phyloP scores from a whole-genome alignment of 1,284 basidiomycete species.

The Cutaneotrichosporon dermatis region DNA sequence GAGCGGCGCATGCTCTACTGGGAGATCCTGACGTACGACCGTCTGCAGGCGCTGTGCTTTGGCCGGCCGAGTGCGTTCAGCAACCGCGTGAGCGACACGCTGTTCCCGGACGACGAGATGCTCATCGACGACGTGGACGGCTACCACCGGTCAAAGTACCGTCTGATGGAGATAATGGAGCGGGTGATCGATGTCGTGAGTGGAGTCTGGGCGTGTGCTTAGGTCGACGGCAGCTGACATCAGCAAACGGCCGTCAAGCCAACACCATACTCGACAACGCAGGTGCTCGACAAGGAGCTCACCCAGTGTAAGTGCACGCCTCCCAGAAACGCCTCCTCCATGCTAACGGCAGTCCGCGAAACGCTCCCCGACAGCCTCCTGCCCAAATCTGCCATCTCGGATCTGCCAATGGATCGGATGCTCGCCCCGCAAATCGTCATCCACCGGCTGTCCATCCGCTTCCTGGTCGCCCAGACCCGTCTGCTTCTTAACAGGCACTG shows the following conservation, averaged over 20 bases:
- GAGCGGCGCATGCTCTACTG: constrained; percentile 46
- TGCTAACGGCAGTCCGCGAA: constrained; percentile 29
- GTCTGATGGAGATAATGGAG: constrained; percentile 41
- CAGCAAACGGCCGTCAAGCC: constrained; percentile 43
- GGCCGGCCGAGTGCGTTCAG: constrained; percentile 40
- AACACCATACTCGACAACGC: constrained; percentile 32
- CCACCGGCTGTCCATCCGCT: constrained; percentile 44
- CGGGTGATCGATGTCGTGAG: constrained; percentile 43
- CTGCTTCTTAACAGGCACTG: constrained; percentile 44
- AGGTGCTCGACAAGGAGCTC: constrained; percentile 40
- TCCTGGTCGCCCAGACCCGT: constrained; percentile 41
- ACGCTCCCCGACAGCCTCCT: constrained; percentile 36
- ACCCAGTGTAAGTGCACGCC: constrained; percentile 29
- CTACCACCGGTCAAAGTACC: constrained; percentile 42
- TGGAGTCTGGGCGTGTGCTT: not conserved
- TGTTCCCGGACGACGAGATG: constrained; percentile 29
- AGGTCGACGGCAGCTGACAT: not conserved
- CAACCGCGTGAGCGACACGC: constrained; percentile 38
- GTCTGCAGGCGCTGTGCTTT: constrained; percentile 46
- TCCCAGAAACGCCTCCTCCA: too few relatives aligned
- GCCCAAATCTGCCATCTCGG: constrained; percentile 32
- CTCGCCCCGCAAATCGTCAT: constrained; percentile 44
- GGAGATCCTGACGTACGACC: constrained; percentile 46
- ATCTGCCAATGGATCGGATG: constrained; percentile 36
- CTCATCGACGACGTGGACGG: constrained; percentile 34